Evolutionary conservation across 192 early-diverging fungal genomes (phyloP).

Genomic region (Cladochytrium replicatum): DNA sequence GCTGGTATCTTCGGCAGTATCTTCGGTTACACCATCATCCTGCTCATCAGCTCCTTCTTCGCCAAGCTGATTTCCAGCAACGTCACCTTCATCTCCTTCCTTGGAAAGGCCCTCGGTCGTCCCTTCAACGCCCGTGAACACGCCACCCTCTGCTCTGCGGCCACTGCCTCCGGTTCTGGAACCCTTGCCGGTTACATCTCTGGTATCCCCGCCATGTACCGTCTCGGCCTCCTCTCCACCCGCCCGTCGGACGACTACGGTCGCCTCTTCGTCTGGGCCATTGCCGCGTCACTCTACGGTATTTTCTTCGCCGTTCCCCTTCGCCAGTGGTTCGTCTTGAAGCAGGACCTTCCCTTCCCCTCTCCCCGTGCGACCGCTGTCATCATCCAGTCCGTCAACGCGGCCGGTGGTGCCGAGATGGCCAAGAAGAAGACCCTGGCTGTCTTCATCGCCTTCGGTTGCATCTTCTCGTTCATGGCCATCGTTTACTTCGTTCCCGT

Average conservation of each 20-base stretch:
- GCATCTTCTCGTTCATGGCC: conserved; percentile 34
- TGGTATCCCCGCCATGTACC: conserved; percentile 68
- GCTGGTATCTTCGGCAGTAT: conserved; percentile 22
- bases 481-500: conserved; percentile 7
- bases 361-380: conserved; percentile 75
- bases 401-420: conserved; percentile 27
- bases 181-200: conserved; percentile 71
- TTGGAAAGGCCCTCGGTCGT: conserved; percentile 16
- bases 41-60: conserved; percentile 42
- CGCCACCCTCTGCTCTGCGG: conserved; percentile 75
- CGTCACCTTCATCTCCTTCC: neutral
- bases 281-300: conserved; percentile 78
- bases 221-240: conserved; percentile 48
- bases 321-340: conserved; percentile 65
- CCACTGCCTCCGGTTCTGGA: conserved; percentile 80
- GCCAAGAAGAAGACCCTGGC: conserved; percentile 42
- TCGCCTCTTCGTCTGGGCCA: conserved; percentile 60
- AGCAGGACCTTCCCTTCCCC: conserved; percentile 74
- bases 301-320: conserved; percentile 81
- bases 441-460: conserved; percentile 26
- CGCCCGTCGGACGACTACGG: conserved; percentile 25
- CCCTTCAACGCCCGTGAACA: conserved; percentile 74
- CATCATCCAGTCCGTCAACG: conserved; percentile 52
- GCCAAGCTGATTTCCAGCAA: conserved; percentile 33
- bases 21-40: conserved; percentile 64